These are phyloP conservation scores for Colletotrichum gloeosporioides DNA, from an alignment of 2,329 filamentous ascomycete species.

Conservation along the genomic window DNA sequence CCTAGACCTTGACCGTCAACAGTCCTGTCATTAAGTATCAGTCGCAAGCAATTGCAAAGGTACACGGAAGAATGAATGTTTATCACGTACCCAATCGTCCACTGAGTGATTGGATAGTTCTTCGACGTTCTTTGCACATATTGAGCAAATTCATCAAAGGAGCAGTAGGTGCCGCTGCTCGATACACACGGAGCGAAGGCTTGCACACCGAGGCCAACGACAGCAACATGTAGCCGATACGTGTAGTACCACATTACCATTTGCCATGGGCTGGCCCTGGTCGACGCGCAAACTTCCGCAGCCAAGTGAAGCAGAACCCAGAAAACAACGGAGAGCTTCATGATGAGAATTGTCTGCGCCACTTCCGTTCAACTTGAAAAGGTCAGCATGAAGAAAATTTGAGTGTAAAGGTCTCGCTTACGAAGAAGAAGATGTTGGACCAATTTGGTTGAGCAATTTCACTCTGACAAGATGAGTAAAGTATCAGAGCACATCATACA, in stretches of 20 bases:
- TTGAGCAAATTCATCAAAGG: background rate
- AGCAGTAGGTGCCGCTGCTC: background rate
- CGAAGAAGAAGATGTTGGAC: background rate
- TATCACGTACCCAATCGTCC: background rate
- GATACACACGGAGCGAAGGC: background rate
- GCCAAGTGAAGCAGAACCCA: fast-evolving
- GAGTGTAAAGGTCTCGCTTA: background rate
- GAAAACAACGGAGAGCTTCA: background rate
- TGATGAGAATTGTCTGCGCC: background rate
- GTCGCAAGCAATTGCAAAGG: too few species aligned
- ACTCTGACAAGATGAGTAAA: background rate
- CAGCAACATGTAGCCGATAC: background rate
- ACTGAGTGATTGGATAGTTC: background rate
- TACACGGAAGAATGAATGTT: background rate
- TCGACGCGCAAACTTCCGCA: background rate
- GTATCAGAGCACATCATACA: background rate
- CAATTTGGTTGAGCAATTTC: background rate
- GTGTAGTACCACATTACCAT: background rate
- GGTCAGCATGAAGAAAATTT: background rate
- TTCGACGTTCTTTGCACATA: background rate
- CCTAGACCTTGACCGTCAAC: background rate
- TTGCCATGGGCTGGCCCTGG: background rate
- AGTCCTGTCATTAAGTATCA: background rate
- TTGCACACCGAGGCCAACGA: background rate
- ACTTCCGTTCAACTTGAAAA: background rate